Conservation (phyloP, 495 filamentous ascomycete genomes). For the Penicillium robsamsonii region DNA sequence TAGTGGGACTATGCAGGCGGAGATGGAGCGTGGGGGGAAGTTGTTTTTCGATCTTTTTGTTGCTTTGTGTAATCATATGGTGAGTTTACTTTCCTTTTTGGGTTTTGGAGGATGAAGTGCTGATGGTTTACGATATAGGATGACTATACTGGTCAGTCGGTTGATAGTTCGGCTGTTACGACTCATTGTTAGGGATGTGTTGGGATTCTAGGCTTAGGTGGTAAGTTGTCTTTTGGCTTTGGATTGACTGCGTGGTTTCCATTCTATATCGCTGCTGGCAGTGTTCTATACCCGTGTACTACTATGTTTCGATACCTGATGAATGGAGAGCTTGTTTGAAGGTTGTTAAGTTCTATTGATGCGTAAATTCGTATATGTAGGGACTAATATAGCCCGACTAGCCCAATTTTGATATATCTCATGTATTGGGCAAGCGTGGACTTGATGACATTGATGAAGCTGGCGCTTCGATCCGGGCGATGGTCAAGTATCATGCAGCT, state of each 20-base stretch:
- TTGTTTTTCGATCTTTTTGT: conserved; percentile 94
- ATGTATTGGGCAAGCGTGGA: background rate
- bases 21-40: conserved; percentile 84
- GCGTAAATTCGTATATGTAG: conserved; percentile 5
- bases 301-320: conserved; percentile 8
- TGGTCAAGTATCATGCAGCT: background rate
- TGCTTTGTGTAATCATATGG: conserved; percentile 87
- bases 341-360: background rate
- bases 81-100: conserved; percentile 28
- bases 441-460: background rate
- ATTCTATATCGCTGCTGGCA: conserved; percentile 5
- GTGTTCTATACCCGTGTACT: conserved; percentile 27
- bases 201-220: background rate
- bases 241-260: background rate
- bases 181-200: conserved; percentile 9
- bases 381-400: background rate
- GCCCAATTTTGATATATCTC: background rate
- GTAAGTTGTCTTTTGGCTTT: background rate
- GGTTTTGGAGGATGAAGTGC: background rate
- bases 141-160: conserved; percentile 23
- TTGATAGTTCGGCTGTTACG: conserved; percentile 20
- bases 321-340: conserved; percentile 7
- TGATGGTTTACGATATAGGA: conserved; percentile 30
- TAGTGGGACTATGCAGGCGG: conserved; percentile 93
- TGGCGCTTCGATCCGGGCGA: background rate